A percentile compares a stretch with the other conserved stretches of the same genome.
phyloP scores from a whole-genome alignment of 306 rosid species.

The Prunus padus region DNA sequence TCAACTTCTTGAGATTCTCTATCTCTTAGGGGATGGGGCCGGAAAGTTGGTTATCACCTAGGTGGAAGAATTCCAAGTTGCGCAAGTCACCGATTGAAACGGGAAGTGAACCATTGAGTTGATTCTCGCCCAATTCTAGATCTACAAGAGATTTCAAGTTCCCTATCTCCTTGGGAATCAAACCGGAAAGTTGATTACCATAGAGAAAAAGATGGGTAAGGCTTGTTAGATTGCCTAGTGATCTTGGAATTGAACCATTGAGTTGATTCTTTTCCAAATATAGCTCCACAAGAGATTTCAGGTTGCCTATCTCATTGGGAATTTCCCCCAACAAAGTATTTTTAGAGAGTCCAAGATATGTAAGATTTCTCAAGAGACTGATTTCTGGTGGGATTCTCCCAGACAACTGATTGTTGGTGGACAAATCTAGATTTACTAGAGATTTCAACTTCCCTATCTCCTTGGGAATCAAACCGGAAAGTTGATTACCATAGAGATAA shows the following conservation, averaged over 20 bases:
- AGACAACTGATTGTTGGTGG: no score
- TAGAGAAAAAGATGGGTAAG: background rate
- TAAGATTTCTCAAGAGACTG: no score
- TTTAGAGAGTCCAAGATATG: no score
- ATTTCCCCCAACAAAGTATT: no score
- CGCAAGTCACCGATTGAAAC: no score
- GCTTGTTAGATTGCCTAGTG: background rate
- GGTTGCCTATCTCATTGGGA: slow-evolving; percentile 5
- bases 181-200: background rate
- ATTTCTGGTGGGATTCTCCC: no score
- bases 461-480: background rate
- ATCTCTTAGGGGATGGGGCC: no score
- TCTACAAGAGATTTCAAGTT: background rate
- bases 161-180: slow-evolving; percentile 2
- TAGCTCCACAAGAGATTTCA: background rate
- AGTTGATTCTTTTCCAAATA: background rate
- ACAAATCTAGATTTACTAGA: background rate
- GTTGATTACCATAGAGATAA: background rate
- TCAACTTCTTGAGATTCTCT: no score
- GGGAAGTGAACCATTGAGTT: no score
- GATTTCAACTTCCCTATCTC: background rate
- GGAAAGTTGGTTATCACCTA: no score
- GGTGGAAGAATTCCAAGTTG: no score
- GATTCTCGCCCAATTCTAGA: no score
- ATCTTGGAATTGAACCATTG: slow-evolving; percentile 18